phyloP scores from a whole-genome alignment of 176 grass and related monocot genomes.

The Aegilops tauschii region DNA sequence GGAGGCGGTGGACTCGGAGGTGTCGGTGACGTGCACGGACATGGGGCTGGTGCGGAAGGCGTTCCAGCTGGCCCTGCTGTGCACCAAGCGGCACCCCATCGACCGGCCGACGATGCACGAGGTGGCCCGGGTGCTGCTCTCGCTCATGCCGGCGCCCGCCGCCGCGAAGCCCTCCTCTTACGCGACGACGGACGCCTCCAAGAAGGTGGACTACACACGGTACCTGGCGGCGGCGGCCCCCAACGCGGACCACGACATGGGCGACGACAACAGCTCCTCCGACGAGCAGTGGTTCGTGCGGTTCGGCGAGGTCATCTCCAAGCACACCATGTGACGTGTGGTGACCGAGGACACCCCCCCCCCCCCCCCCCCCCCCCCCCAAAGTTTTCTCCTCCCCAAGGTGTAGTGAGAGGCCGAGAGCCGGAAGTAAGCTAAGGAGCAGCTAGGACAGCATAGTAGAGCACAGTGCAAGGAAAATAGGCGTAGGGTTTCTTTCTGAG shows the following conservation, averaged over 20 bases:
- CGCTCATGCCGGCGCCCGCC: conserved; percentile 58
- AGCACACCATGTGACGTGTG: conserved; percentile 60
- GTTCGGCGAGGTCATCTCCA: conserved; percentile 97
- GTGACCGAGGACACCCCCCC: no score
- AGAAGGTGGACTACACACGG: conserved; percentile 56
- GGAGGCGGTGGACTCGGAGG: conserved; percentile 97
- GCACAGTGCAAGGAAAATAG: conserved; percentile 54
- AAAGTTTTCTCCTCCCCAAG: conserved; percentile 23
- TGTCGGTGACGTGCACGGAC: conserved; percentile 92
- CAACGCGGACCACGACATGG: conserved; percentile 25
- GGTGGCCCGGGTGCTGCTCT: conserved; percentile 74
- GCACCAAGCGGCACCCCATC: conserved; percentile 79
- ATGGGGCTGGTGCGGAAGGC: conserved; percentile 80
- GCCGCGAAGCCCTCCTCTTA: conserved; percentile 37
- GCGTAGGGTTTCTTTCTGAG: conserved; percentile 15
- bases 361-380: no score
- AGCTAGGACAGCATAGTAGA: conserved; percentile 36
- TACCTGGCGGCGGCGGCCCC: conserved; percentile 49
- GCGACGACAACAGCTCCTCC: conserved; percentile 66
- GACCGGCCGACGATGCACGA: conserved; percentile 97
- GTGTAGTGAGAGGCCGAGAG: background rate
- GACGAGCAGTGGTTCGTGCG: conserved; percentile 90
- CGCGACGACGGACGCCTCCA: background rate
- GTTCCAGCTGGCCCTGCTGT: conserved; percentile 93
- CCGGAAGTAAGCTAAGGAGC: background rate